phyloP scores from a whole-genome alignment of 2,329 filamentous ascomycete species.

The Neofusicoccum parvum region DNA sequence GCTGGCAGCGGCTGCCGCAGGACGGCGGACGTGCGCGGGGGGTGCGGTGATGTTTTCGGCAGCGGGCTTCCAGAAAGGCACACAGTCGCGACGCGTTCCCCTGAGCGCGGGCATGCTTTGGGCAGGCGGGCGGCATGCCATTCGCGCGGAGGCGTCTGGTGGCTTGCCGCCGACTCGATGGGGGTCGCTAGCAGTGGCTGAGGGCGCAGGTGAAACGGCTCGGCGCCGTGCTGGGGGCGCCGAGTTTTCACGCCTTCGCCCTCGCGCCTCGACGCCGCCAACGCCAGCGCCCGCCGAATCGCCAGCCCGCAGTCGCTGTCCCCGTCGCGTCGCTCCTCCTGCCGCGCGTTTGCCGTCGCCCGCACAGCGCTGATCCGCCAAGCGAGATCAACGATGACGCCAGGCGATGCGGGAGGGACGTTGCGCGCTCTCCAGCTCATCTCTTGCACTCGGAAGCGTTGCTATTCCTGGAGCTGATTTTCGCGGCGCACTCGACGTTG shows the following conservation, averaged over 20 bases:
- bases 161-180: not conserved
- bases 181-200: conserved; percentile 7
- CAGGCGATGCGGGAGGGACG: not conserved
- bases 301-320: too few relatives aligned
- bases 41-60: not conserved
- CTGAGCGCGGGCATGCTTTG: not conserved
- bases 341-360: too few relatives aligned
- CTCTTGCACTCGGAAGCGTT: not conserved
- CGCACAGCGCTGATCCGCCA: not conserved
- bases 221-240: not conserved
- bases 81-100: not conserved
- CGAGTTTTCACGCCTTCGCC: not conserved
- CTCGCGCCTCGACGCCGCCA: too few relatives aligned
- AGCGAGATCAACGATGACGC: conserved; percentile 9
- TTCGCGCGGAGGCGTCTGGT: not conserved
- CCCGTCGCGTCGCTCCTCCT: too few relatives aligned
- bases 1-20: conserved; percentile 1
- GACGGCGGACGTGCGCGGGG: not conserved
- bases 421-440: too few relatives aligned
- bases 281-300: too few relatives aligned
- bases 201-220: not conserved
- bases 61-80: not conserved
- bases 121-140: not conserved
- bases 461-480: not conserved
- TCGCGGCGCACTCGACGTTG: not conserved